Conservation (phyloP, 2,329 filamentous ascomycete genomes). For the Fusarium neocosmosporiellum region DNA sequence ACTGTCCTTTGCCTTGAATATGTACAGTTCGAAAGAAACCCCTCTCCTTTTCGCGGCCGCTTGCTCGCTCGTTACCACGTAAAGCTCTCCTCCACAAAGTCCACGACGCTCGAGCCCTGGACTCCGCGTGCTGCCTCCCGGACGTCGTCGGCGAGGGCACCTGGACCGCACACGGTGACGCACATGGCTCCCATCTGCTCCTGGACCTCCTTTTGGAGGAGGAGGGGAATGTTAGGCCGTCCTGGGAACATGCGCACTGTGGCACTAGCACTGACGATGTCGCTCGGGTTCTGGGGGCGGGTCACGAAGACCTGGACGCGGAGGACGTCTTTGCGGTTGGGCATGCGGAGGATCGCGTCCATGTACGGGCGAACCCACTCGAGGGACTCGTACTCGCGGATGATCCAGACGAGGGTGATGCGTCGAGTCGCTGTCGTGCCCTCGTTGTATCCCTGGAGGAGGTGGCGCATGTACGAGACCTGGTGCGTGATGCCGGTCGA, state of each 20-base stretch:
- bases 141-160: slow-evolving; percentile 80
- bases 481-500: slow-evolving; percentile 97
- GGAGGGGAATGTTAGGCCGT: slow-evolving; percentile 81
- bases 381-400: slow-evolving; percentile 87
- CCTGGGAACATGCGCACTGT: slow-evolving; percentile 95
- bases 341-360: slow-evolving; percentile 79
- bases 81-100: slow-evolving; percentile 84
- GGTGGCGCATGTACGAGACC: slow-evolving; percentile 84
- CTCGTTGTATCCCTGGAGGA: slow-evolving; percentile 75
- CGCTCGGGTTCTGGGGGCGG: slow-evolving; percentile 82
- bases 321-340: slow-evolving; percentile 82
- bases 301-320: slow-evolving; percentile 93
- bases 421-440: slow-evolving; percentile 83
- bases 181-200: slow-evolving; percentile 89
- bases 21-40: slow-evolving; percentile 44
- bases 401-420: slow-evolving; percentile 90
- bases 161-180: slow-evolving; percentile 83
- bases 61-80: slow-evolving; percentile 60
- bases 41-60: slow-evolving; percentile 17
- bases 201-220: slow-evolving; percentile 85
- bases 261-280: slow-evolving; percentile 79
- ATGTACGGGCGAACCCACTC: slow-evolving; percentile 95
- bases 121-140: slow-evolving; percentile 73
- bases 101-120: slow-evolving; percentile 72
- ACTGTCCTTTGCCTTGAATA: slow-evolving; percentile 38